Base-by-base conservation (phyloP, 345 rosid genomes). In the Eucalyptus sp. region DNA sequence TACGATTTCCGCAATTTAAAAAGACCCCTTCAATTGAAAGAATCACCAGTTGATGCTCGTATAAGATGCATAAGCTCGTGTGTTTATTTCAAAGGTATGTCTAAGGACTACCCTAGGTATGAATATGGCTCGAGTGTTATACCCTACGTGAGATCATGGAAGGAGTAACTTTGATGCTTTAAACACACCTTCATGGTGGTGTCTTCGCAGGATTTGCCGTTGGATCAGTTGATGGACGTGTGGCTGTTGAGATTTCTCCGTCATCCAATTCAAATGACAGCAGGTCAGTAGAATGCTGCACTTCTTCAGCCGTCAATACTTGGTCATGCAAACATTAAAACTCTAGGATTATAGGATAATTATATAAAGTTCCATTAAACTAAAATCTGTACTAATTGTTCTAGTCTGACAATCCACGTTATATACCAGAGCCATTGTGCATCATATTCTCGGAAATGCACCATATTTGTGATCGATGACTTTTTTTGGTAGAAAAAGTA, bases 151-250 rank as follows among this genome's bases (percentile, higher is more conserved):
- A 71, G 44, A 71, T 86, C 25, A 86, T 49, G 48, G 48, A 37
- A 86, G 64, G 14, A 8, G 44, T 51, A 54, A 88, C 86, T 66
- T 87, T 66, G 83, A 48, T 64, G 81, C 46, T 71, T 43, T 43
- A 83, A 86, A 84, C 86, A 25, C 88, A 56, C 84, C 31, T 27
- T 87, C 88, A 83, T 62, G 58, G 43, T 37, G 52, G 18, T 91
- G 84, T 52, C 37, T 60, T 44, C 91, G 91, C 94, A 97, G 99
- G 98, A 88, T 96, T 94, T 94, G 97, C 97, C 44, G 94, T 92
- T 93, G 99, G 99, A 87, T 96, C 96, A 86, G 92, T 95, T 86
- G 99, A 96, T 90, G 99, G 99, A 54, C 94, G 93, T 62, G 97
- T 96, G 52, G 96, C 95, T 11, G 89, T 96, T 89, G 96, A 95